These are phyloP conservation scores for Aspergillus clavatus DNA, from an alignment of 2,329 filamentous ascomycete genomes.

Conservation along the genomic window DNA sequence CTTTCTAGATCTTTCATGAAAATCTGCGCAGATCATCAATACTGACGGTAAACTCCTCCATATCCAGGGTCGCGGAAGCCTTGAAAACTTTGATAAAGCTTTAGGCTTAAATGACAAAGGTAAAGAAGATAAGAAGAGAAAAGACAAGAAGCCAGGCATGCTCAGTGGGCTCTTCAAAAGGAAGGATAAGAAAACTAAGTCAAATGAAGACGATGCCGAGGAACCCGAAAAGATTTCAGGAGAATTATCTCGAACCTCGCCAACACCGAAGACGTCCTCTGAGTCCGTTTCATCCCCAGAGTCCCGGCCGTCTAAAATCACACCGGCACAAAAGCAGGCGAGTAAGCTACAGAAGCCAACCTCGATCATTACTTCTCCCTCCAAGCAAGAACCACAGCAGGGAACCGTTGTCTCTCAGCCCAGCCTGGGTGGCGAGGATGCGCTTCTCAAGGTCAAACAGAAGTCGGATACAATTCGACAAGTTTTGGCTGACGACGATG, in stretches of 20 bases:
- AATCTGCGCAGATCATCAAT: not conserved
- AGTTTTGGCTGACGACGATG: conserved; percentile 29
- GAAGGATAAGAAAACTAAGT: conserved; percentile 57
- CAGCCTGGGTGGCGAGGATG: conserved; percentile 20
- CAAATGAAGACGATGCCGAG: conserved; percentile 44
- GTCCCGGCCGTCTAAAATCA: conserved; percentile 26
- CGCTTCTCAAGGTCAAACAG: conserved; percentile 15
- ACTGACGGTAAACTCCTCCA: conserved; percentile 20
- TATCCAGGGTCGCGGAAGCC: conserved; percentile 57
- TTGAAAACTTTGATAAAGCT: conserved; percentile 72
- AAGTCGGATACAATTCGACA: conserved; percentile 32
- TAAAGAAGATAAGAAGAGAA: conserved; percentile 73
- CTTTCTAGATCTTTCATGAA: no score
- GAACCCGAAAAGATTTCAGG: conserved; percentile 57
- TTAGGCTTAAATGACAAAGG: conserved; percentile 56
- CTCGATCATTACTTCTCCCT: conserved; percentile 37
- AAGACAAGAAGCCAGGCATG: conserved; percentile 66
- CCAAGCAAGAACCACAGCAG: conserved; percentile 40
- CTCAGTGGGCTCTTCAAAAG: conserved; percentile 65
- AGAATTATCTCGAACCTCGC: conserved; percentile 48
- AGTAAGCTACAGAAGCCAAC: conserved; percentile 69
- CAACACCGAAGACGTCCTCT: conserved; percentile 42
- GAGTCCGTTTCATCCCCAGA: conserved; percentile 40
- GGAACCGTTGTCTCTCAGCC: conserved; percentile 20
- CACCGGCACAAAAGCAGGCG: conserved; percentile 50